A percentile compares a stretch with the other conserved stretches of the same genome.
Conservation (phyloP, 805 yeast species). For the Candida silvatica region DNA sequence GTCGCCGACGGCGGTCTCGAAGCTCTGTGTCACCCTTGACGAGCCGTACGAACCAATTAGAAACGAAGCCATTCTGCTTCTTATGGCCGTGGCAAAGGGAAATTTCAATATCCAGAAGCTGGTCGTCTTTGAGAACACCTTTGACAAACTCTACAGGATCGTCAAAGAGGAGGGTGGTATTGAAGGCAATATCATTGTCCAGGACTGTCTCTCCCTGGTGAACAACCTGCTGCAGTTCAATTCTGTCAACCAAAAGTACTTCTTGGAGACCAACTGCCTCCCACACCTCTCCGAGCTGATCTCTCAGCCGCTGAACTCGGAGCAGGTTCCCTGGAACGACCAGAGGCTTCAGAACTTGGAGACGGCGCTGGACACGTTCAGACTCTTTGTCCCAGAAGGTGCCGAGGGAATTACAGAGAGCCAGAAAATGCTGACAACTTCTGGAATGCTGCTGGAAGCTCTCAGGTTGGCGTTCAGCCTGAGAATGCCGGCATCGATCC, state of each 20-base stretch:
- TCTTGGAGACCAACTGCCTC: slow-evolving; percentile 77
- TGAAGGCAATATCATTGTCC: slow-evolving; percentile 82
- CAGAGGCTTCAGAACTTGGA: slow-evolving; percentile 63
- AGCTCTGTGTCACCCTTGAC: slow-evolving; percentile 53
- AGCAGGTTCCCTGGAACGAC: slow-evolving; percentile 62
- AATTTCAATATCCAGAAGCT: slow-evolving; percentile 83
- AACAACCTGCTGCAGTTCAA: slow-evolving; percentile 71
- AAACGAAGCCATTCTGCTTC: slow-evolving; percentile 77
- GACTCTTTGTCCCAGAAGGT: slow-evolving; percentile 65
- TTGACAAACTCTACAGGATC: slow-evolving; percentile 72
- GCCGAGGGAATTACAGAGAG: slow-evolving; percentile 52
- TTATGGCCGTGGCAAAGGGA: slow-evolving; percentile 74
- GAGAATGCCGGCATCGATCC: slow-evolving; percentile 52
- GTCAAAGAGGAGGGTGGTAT: slow-evolving; percentile 84
- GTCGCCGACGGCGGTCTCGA: slow-evolving; percentile 73
- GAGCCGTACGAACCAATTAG: slow-evolving; percentile 77
- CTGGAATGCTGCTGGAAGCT: slow-evolving; percentile 58
- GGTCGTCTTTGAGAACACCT: slow-evolving; percentile 91
- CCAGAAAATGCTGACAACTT: slow-evolving; percentile 51
- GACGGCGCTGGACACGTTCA: slow-evolving; percentile 63
- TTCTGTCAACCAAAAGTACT: slow-evolving; percentile 82
- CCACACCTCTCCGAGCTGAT: slow-evolving; percentile 56
- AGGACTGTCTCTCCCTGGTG: slow-evolving; percentile 75
- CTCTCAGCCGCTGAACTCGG: slow-evolving; percentile 46
- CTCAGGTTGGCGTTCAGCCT: slow-evolving; percentile 65